Evolutionary conservation across 176 grass and related monocot species (phyloP).

Genomic region (Oryza australiensis): DNA sequence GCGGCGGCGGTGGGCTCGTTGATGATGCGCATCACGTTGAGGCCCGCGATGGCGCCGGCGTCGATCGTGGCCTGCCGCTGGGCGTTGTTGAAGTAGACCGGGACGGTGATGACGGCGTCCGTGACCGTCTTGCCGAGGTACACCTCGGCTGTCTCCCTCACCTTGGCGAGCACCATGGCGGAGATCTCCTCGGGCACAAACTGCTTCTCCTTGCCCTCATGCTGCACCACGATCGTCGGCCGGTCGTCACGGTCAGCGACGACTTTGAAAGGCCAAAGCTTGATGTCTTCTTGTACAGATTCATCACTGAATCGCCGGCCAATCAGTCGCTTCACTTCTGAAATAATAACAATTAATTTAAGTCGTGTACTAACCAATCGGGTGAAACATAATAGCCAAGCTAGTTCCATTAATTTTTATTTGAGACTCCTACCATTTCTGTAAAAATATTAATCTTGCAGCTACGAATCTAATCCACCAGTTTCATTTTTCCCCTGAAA

Average conservation of each 20-base stretch:
- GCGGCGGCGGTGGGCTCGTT: conserved; percentile 82
- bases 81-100: conserved; percentile 87
- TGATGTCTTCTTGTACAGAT: conserved; percentile 73
- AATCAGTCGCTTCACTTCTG: conserved; percentile 84
- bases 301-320: conserved; percentile 68
- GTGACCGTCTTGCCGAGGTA: conserved; percentile 53
- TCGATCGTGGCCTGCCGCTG: conserved; percentile 93
- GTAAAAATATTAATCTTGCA: too few species aligned
- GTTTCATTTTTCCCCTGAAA: too few species aligned
- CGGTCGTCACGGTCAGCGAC: conserved; percentile 51
- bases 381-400: too few species aligned
- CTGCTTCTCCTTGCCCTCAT: conserved; percentile 61
- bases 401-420: too few species aligned
- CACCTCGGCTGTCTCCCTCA: conserved; percentile 53
- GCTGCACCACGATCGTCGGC: conserved; percentile 64
- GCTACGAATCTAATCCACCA: too few species aligned
- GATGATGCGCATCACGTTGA: conserved; percentile 87
- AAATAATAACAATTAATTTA: background rate
- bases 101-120: conserved; percentile 79
- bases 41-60: conserved; percentile 67
- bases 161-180: conserved; percentile 64
- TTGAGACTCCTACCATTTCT: too few species aligned
- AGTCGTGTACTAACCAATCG: too few species aligned
- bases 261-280: conserved; percentile 81
- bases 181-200: conserved; percentile 79